phyloP scores from a whole-genome alignment of 768 basidiomycete species.

The Boletus reticuloceps region DNA sequence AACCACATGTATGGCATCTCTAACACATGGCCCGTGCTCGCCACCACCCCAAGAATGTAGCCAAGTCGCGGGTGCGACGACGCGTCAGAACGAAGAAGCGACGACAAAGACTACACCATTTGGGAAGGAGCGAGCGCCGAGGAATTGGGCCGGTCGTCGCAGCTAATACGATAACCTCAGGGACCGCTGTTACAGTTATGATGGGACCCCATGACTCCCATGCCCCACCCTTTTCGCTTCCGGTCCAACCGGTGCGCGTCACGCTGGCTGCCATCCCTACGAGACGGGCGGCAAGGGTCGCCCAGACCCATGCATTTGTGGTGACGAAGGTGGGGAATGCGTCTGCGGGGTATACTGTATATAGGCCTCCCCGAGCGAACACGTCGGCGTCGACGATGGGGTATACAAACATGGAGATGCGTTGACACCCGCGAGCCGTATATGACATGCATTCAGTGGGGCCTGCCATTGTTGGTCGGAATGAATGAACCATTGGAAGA shows the following conservation, averaged over 20 bases:
- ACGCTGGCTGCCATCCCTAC: neutral
- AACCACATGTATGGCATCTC: neutral
- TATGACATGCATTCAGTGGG: neutral
- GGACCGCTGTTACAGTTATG: neutral
- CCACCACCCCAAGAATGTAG: conserved; percentile 13
- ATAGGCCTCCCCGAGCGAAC: neutral
- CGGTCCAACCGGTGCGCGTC: neutral
- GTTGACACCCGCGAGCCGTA: conserved; percentile 1
- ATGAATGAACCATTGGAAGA: conserved; percentile 13
- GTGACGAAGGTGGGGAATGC: neutral
- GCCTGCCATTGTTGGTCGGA: neutral
- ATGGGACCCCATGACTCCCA: conserved; percentile 2
- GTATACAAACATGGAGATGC: neutral
- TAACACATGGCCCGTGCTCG: conserved; percentile 2
- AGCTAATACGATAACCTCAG: conserved; percentile 8
- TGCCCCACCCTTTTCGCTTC: neutral
- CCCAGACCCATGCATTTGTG: neutral
- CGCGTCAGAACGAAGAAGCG: conserved; percentile 1
- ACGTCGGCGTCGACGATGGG: conserved; percentile 1
- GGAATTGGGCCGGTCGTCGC: conserved; percentile 2
- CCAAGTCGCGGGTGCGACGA: neutral
- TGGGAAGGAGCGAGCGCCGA: conserved; percentile 18
- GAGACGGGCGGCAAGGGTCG: neutral
- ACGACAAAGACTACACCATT: conserved; percentile 7
- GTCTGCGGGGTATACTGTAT: neutral